These are phyloP conservation scores for Hypomontagnella submonticulosa DNA, from an alignment of 495 filamentous ascomycete species.

Conservation along the genomic window DNA sequence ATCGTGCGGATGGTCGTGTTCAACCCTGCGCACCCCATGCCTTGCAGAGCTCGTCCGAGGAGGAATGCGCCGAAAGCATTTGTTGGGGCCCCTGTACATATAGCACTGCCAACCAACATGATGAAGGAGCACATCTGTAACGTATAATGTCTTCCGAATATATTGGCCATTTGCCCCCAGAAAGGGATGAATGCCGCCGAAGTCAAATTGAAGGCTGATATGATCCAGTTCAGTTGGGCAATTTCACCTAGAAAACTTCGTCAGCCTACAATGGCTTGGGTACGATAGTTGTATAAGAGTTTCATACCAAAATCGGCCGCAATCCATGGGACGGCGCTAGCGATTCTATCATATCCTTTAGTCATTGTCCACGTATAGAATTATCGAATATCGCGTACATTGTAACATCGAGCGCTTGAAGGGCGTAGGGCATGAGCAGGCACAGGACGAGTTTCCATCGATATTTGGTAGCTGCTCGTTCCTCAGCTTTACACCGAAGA, in stretches of 20 bases:
- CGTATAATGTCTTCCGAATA: constrained; percentile 65
- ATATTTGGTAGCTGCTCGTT: constrained; percentile 51
- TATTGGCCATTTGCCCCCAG: constrained; percentile 68
- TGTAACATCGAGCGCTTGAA: constrained; percentile 66
- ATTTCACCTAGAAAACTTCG: constrained; percentile 55
- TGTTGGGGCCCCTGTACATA: constrained; percentile 64
- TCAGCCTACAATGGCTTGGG: constrained; percentile 9
- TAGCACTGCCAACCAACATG: constrained; percentile 62
- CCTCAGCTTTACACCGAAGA: constrained; percentile 32
- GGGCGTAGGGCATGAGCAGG: constrained; percentile 62
- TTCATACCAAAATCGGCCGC: constrained; percentile 66
- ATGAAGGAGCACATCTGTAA: constrained; percentile 60
- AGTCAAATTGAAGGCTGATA: constrained; percentile 70
- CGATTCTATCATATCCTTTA: constrained; percentile 49
- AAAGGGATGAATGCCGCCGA: constrained; percentile 70
- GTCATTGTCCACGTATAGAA: not conserved
- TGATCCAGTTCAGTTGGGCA: constrained; percentile 70
- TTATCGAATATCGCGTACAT: constrained; percentile 46
- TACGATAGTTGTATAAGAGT: not conserved
- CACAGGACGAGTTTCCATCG: constrained; percentile 65
- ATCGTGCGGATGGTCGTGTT: constrained; percentile 65
- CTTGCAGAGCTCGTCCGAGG: constrained; percentile 68
- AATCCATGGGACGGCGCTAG: constrained; percentile 68
- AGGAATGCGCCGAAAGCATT: constrained; percentile 64
- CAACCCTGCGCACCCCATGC: constrained; percentile 64